These are phyloP conservation scores for Naematelia encephala DNA, from an alignment of 768 basidiomycete genomes.

Conservation along the genomic window DNA sequence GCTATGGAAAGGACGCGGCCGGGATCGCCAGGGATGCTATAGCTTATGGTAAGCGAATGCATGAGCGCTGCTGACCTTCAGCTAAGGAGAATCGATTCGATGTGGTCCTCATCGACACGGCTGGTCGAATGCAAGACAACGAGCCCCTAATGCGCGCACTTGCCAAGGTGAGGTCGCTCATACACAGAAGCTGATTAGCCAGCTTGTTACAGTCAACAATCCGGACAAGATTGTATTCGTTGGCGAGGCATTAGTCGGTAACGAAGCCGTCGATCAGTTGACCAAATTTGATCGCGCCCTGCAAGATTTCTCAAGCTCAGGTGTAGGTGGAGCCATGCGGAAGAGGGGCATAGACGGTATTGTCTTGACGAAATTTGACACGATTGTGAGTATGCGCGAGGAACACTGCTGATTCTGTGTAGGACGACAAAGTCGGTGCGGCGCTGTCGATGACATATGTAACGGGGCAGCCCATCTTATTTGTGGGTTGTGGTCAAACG, in stretches of 20 bases:
- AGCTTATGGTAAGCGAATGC: constrained; percentile 62
- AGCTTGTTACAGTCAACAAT: constrained; percentile 88
- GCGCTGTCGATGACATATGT: constrained; percentile 99
- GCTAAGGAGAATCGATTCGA: constrained; percentile 88
- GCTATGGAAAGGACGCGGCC: constrained; percentile 99
- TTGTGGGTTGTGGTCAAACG: constrained; percentile 98
- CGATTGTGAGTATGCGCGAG: constrained; percentile 73
- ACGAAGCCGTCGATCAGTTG: constrained; percentile 97
- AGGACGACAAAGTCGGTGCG: constrained; percentile 78
- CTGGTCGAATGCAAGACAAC: constrained; percentile 99
- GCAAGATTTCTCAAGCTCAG: constrained; percentile 78
- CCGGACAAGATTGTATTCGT: constrained; percentile 99
- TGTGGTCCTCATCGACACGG: constrained; percentile 95
- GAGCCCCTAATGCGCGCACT: constrained; percentile 98
- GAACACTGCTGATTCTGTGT: too few relatives aligned
- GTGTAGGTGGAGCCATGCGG: constrained; percentile 56
- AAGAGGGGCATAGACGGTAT: constrained; percentile 92
- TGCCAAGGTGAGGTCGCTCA: constrained; percentile 86
- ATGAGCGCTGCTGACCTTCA: constrained; percentile 41
- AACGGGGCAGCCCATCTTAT: constrained; percentile 96
- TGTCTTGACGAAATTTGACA: constrained; percentile 98
- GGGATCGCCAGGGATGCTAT: constrained; percentile 96
- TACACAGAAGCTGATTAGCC: constrained; percentile 4
- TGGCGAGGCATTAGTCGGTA: constrained; percentile 95
- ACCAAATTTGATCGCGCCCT: constrained; percentile 93